Evolutionary conservation across 2,329 filamentous ascomycete genomes (phyloP), one percentile per base, ranked within the genome.

Genomic region (Lasiodiplodia citricola): DNA sequence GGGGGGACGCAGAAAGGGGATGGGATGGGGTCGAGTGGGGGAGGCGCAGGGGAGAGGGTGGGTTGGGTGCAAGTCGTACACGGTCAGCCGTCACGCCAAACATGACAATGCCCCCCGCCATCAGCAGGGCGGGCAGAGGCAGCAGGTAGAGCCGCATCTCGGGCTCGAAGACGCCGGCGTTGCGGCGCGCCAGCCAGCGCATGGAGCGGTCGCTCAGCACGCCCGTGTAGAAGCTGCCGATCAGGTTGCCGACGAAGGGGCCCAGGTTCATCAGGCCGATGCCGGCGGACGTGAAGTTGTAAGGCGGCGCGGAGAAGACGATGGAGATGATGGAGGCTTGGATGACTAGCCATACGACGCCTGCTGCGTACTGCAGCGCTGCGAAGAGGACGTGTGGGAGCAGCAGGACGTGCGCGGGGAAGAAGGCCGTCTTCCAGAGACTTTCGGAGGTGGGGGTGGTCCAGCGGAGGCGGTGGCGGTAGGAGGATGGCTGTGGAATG

Each of bases 231-330:
- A 84, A 76, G 67, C 82, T 65, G 58, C 78, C 74, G 71, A 80
- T 57, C 71, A 79, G 64, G 66, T 74, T 62, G 63, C 79, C 69
- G 55, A 80, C 72, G 50, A 74, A 73, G 62, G 81, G 71, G 62
- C 78, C 75, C 25, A 81, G 70, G 78, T 79, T 82, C 6, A 84
- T 77, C 5, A 82, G 76, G 74, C 81, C 81, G 69, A 84, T 82
- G 0, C 82, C 83, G 57, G 84, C 82, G 60, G 79, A 81, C 7
- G 82, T 76, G 0, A 82, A 82, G 0, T 73, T 72, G 62, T 82
- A 82, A 8, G 79, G 72, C 28, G 74, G 74, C 0, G 81, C 74
- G 11, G 79, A 41, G n/a, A 38, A 57, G n/a, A 57, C 55, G 31
- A 23, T 57, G 55, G 55, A 57, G 35, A 57, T 38, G 35, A 41